A percentile compares a stretch with the other conserved stretches of the same genome.
Conservation (phyloP, 148 eudicot species). For the Beta vulgaris region DNA sequence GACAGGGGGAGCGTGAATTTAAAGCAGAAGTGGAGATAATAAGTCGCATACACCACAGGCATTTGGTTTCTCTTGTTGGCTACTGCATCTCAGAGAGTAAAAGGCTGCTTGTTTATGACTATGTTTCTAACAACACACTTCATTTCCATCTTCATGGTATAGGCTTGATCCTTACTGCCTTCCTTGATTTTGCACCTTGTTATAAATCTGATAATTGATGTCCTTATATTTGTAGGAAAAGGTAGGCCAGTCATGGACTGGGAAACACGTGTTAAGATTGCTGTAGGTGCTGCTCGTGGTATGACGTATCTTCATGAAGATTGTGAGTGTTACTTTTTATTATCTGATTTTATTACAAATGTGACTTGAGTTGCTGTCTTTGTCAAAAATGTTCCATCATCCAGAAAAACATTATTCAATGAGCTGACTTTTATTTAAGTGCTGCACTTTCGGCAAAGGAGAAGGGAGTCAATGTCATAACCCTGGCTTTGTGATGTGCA, state of each 20-base stretch:
- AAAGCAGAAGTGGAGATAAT: constrained; percentile 75
- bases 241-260: constrained; percentile 64
- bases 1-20: constrained; percentile 70
- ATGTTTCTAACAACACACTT: constrained; percentile 65
- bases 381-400: neutral
- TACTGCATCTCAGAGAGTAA: constrained; percentile 57
- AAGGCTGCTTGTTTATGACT: constrained; percentile 70
- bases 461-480: neutral
- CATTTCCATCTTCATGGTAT: constrained; percentile 76
- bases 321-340: constrained; percentile 41
- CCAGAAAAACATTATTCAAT: neutral
- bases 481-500: neutral
- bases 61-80: constrained; percentile 75
- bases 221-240: constrained; percentile 32
- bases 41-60: constrained; percentile 65
- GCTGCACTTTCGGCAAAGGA: neutral
- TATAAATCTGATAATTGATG: neutral
- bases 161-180: constrained; percentile 14
- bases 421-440: neutral
- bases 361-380: neutral
- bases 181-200: constrained; percentile 10
- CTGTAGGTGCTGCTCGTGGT: constrained; percentile 93
- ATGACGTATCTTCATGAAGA: constrained; percentile 95
- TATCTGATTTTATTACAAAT: neutral
- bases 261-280: constrained; percentile 73